These are phyloP conservation scores for Lasiodiplodia gonubiensis DNA, from an alignment of 2,329 filamentous ascomycete genomes.

Conservation along the genomic window DNA sequence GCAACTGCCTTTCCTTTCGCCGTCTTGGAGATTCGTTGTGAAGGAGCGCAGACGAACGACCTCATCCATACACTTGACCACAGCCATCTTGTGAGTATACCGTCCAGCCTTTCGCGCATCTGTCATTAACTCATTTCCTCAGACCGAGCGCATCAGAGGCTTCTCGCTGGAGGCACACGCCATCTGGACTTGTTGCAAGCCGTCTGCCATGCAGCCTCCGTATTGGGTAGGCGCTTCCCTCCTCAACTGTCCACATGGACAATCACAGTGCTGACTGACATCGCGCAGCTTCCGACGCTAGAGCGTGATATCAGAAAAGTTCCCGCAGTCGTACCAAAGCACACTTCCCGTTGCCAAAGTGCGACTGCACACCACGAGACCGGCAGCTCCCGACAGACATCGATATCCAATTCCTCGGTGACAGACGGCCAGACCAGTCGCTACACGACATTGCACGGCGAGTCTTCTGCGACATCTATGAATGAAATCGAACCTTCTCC, in stretches of 20 bases:
- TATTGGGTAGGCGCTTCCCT: constrained; percentile 49
- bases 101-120: background rate
- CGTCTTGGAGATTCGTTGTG: constrained; percentile 57
- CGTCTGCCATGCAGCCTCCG: constrained; percentile 52
- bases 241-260: background rate
- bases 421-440: constrained; percentile 44
- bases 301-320: constrained; percentile 60
- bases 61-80: constrained; percentile 53
- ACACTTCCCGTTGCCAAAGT: constrained; percentile 36
- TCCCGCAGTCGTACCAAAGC: constrained; percentile 46
- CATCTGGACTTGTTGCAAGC: constrained; percentile 55
- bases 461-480: constrained; percentile 44
- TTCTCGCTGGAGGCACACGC: constrained; percentile 62
- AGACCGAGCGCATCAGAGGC: constrained; percentile 57
- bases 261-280: constrained; percentile 23
- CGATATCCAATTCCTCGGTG: constrained; percentile 47
- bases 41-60: constrained; percentile 48
- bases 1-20: constrained; percentile 55
- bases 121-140: background rate
- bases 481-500: constrained; percentile 34
- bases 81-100: constrained; percentile 52
- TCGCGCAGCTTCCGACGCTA: constrained; percentile 47
- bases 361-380: constrained; percentile 30
- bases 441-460: constrained; percentile 37
- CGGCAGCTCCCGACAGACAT: constrained; percentile 42